phyloP scores from a whole-genome alignment of 1,139 yeast species.

The Yamadazyma mexicana region DNA sequence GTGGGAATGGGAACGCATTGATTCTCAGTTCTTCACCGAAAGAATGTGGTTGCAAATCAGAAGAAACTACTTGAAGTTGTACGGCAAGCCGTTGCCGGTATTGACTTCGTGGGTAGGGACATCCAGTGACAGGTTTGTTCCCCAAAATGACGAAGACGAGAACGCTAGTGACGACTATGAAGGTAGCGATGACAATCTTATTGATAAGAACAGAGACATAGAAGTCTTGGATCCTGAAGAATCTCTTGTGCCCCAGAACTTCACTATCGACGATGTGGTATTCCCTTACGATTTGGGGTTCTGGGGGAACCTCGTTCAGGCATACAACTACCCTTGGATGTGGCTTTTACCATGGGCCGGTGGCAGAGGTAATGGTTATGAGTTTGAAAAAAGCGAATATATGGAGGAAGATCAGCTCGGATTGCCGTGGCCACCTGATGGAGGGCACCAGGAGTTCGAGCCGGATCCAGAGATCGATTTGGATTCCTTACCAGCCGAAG shows the following conservation, averaged over 20 bases:
- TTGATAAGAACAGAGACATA: constrained; percentile 2
- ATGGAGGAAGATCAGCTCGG: constrained; percentile 59
- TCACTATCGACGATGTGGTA: constrained; percentile 56
- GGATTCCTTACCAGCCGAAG: constrained; percentile 17
- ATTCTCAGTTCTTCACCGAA: constrained; percentile 57
- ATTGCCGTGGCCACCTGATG: constrained; percentile 91
- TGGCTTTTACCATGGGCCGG: constrained; percentile 73
- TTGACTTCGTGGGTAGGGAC: constrained; percentile 48
- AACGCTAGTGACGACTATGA: constrained; percentile 2
- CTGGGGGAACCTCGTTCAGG: constrained; percentile 48
- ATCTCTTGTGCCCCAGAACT: constrained; percentile 27
- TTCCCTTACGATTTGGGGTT: constrained; percentile 84
- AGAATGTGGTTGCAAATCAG: constrained; percentile 53
- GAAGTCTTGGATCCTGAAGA: neutral
- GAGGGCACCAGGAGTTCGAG: constrained; percentile 49
- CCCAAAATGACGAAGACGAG: constrained; percentile 14
- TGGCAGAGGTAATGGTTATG: constrained; percentile 46
- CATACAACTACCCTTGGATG: constrained; percentile 58
- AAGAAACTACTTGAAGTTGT: constrained; percentile 43
- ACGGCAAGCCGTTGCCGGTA: constrained; percentile 45
- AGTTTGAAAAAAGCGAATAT: constrained; percentile 54
- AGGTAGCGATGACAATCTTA: neutral
- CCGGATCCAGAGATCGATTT: constrained; percentile 21
- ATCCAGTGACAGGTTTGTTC: constrained; percentile 14
- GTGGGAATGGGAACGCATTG: constrained; percentile 89